Base-by-base conservation (phyloP, 1,284 basidiomycete species). In the Cystobasidiaceae sp. region DNA sequence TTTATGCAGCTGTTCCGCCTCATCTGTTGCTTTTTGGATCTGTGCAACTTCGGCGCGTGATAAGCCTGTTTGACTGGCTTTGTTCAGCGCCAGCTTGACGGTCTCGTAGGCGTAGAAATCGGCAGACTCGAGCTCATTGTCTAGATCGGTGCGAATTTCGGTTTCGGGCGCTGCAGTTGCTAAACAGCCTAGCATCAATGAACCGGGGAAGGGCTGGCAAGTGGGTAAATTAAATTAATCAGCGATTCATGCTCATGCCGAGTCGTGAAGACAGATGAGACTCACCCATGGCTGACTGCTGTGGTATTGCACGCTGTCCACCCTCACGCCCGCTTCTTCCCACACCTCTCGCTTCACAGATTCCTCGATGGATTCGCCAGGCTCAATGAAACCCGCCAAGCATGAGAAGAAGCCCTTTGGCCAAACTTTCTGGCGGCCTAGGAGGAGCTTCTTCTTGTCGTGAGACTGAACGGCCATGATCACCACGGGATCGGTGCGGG, bases 351-450 rank as follows among this genome's bases (percentile, higher is more conserved):
- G 82, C 67, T 85, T 82, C 17, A 97, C 93, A 0, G 93, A 88
- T 71, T 97, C 93, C 77, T 98, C 94, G 69, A 97, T 88, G 0
- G 87, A 85, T 77, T 96, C 93, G n/a, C 88, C 92, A 2, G 91
- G 89, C 75, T 96, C 92, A 60, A 75, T 84, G 74, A 94, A 96
- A 1, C 92, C 92, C 1, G 91, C 90, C 21, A 94, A 78, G 55
- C 90, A 89, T 4, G 90, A 93, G 77, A 91, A 94, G 77, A 89
- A 87, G 62, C 77, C 78, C 65, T 77, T 77, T 0, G 78, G 76
- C 78, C 78, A 79, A 28, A 75, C 70, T 70, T 88, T 89, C 61
- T 78, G 77, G 70, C 91, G 80, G 2, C 94, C 94, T 7, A 98
- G 82, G 1, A 98, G 81, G 61, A 97, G 84, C 74, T 84, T 86